Conservation (phyloP, 345 rosid genomes). For the Crucihimalaya himalaica region DNA sequence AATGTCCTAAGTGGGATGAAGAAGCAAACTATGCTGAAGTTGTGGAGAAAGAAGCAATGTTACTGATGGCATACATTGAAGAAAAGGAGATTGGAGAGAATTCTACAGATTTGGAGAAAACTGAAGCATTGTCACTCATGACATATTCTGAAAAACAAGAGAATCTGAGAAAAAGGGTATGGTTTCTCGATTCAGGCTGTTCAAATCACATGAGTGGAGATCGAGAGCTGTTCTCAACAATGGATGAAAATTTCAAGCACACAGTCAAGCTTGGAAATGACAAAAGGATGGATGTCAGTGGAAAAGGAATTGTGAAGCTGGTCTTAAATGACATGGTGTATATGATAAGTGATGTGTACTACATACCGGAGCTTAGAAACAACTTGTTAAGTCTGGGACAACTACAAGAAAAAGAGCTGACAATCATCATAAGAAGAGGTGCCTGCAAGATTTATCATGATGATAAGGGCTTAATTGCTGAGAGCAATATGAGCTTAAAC, state of each 20-base stretch:
- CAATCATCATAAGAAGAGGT: background rate
- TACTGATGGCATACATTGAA: background rate
- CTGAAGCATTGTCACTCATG: background rate
- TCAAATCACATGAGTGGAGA: background rate
- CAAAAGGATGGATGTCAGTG: background rate
- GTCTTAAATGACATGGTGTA: background rate
- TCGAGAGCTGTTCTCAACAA: background rate
- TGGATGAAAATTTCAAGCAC: rapidly evolving
- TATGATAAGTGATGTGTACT: background rate
- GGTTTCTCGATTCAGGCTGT: background rate
- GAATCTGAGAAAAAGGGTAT: rapidly evolving
- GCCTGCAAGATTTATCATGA: background rate
- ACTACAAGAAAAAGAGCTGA: background rate
- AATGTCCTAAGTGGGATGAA: background rate
- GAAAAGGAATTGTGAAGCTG: background rate
- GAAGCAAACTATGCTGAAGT: background rate
- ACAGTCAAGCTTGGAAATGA: background rate
- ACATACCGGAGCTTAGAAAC: background rate
- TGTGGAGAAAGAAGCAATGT: background rate
- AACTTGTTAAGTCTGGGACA: background rate
- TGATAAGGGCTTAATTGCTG: background rate
- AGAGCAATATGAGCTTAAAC: background rate
- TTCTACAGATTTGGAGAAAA: no score
- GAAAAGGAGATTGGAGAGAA: no score
- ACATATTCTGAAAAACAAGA: background rate